A percentile compares a stretch with the other conserved stretches of the same genome.
phyloP scores from a whole-genome alignment of 1,284 basidiomycete genomes.

The Sporisorium sorghi region DNA sequence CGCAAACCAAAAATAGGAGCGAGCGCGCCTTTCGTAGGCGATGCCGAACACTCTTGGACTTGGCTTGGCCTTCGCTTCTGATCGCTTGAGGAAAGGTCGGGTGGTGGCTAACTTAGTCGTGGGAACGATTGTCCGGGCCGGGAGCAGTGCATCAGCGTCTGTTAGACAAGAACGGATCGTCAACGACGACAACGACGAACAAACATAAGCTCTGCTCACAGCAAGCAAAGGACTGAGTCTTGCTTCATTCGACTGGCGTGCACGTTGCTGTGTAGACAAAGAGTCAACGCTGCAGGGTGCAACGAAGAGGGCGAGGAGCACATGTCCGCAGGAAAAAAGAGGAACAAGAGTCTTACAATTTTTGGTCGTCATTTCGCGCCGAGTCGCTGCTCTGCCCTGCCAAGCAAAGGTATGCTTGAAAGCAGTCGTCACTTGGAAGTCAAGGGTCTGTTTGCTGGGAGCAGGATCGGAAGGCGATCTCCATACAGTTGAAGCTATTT shows the following conservation, averaged over 20 bases:
- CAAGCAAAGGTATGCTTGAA: no score
- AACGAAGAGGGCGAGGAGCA: background rate
- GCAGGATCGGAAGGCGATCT: no score
- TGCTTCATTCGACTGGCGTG: background rate
- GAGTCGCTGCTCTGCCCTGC: no score
- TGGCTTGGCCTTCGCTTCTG: no score
- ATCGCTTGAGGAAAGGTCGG: no score
- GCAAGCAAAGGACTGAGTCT: no score
- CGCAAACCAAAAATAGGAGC: no score
- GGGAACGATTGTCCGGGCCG: no score
- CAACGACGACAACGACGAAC: background rate
- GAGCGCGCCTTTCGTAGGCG: no score
- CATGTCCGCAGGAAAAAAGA: background rate
- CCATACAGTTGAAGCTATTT: no score
- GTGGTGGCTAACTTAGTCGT: no score
- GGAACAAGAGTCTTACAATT: background rate
- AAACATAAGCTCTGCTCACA: background rate
- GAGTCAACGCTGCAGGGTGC: conserved; percentile 2
- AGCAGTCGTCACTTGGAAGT: background rate
- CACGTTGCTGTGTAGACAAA: background rate
- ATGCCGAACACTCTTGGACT: no score
- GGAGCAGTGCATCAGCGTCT: background rate
- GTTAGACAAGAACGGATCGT: background rate
- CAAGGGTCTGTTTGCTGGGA: background rate
- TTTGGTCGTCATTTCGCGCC: background rate